Conservation (phyloP, 768 basidiomycete genomes). For the Rhizopogon roseolus region DNA sequence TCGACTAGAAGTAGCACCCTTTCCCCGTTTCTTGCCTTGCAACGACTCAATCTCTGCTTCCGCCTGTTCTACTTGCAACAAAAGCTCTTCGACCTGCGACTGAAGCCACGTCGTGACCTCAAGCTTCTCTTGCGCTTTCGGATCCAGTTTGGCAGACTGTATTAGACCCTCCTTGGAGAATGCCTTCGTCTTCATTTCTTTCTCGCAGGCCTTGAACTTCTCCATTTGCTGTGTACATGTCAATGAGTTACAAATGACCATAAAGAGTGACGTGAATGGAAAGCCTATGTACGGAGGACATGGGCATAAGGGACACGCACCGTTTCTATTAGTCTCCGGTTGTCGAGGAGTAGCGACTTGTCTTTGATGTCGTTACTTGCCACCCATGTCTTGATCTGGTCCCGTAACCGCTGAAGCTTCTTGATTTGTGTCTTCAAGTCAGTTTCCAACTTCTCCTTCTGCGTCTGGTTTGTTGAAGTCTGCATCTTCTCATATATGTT, state of each 20-base stretch:
- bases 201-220: constrained; percentile 99
- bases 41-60: constrained; percentile 93
- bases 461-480: constrained; percentile 90
- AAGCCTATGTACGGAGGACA: neutral
- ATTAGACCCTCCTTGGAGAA: constrained; percentile 98
- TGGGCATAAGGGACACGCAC: constrained; percentile 42
- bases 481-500: constrained; percentile 99
- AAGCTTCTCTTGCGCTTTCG: constrained; percentile 94
- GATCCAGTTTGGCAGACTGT: constrained; percentile 90
- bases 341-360: constrained; percentile 88
- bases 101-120: constrained; percentile 88
- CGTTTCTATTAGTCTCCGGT: constrained; percentile 94
- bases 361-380: constrained; percentile 99
- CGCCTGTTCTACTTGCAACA: constrained; percentile 87
- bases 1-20: constrained; percentile 63
- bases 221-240: constrained; percentile 90
- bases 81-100: constrained; percentile 83
- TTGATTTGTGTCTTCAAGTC: constrained; percentile 99
- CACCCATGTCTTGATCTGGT: constrained; percentile 95
- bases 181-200: constrained; percentile 99
- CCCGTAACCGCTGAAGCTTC: constrained; percentile 78
- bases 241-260: constrained; percentile 3
- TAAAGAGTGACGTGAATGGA: constrained; percentile 10
- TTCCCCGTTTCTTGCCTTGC: constrained; percentile 85
- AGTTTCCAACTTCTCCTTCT: constrained; percentile 97